Percentiles rank a stretch among this genome's conserved stretches.
These are phyloP conservation scores for Hypoxylon sp. DNA, from an alignment of 2,329 filamentous ascomycete genomes.

Conservation along the genomic window DNA sequence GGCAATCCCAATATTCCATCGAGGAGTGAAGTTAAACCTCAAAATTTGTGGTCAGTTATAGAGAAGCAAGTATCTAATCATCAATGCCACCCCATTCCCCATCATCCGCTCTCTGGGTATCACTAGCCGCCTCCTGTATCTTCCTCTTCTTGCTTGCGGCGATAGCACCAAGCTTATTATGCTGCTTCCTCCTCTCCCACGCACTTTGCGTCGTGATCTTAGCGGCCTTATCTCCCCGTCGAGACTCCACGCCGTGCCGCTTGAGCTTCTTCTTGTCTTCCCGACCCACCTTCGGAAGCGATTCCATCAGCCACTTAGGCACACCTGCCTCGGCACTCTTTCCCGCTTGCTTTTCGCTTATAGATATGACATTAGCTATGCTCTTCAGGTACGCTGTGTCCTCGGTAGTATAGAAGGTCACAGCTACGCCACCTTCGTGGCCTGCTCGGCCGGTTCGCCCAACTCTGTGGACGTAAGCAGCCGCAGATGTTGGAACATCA, in stretches of 20 bases:
- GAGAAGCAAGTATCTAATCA: slow-evolving; percentile 47
- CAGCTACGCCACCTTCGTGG: slow-evolving; percentile 85
- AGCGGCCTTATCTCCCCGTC: slow-evolving; percentile 63
- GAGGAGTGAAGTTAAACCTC: background rate
- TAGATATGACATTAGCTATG: slow-evolving; percentile 91
- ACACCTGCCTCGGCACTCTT: slow-evolving; percentile 68
- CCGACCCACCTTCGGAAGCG: slow-evolving; percentile 85
- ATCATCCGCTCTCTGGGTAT: slow-evolving; percentile 49
- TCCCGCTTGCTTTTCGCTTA: slow-evolving; percentile 78
- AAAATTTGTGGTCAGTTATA: background rate
- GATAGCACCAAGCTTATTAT: slow-evolving; percentile 73
- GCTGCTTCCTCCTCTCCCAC: slow-evolving; percentile 76
- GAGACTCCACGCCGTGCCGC: slow-evolving; percentile 79
- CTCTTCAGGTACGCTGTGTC: slow-evolving; percentile 90
- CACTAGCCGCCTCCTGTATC: slow-evolving; percentile 47
- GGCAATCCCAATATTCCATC: background rate
- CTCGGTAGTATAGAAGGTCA: slow-evolving; percentile 96
- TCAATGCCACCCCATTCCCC: slow-evolving; percentile 64
- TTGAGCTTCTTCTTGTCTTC: slow-evolving; percentile 85
- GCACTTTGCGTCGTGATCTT: slow-evolving; percentile 88
- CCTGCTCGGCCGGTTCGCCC: slow-evolving; percentile 92
- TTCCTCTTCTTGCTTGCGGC: slow-evolving; percentile 70
- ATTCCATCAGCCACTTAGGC: slow-evolving; percentile 88
- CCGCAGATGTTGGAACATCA: slow-evolving; percentile 91
- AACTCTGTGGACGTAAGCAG: slow-evolving; percentile 91